phyloP scores from a whole-genome alignment of 2,329 filamentous ascomycete genomes.

The Venturia effusa region DNA sequence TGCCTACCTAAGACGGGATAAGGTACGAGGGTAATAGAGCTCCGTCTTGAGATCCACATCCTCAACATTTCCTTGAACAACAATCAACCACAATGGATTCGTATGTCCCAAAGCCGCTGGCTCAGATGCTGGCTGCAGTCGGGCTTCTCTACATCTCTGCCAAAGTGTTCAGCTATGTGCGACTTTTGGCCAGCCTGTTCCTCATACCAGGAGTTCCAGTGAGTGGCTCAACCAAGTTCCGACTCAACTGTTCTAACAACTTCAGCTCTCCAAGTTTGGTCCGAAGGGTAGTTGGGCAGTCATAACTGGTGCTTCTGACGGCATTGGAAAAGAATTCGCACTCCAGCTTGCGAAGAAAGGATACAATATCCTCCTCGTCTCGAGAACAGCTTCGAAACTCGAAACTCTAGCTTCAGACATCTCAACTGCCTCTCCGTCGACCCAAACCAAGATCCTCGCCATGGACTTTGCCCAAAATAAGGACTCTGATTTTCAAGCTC shows the following conservation, averaged over 20 bases:
- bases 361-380: constrained; percentile 91
- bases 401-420: constrained; percentile 67
- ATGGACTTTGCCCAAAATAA: constrained; percentile 86
- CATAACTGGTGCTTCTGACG: constrained; percentile 90
- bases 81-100: constrained; percentile 8
- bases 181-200: constrained; percentile 37
- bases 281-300: constrained; percentile 89
- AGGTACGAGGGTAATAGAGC: too few relatives aligned
- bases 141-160: constrained; percentile 26
- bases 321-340: constrained; percentile 92
- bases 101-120: not conserved
- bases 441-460: constrained; percentile 57
- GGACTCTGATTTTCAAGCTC: constrained; percentile 65
- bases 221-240: constrained; percentile 16
- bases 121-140: constrained; percentile 21
- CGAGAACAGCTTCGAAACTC: constrained; percentile 89
- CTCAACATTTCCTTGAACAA: not conserved
- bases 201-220: constrained; percentile 37
- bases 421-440: constrained; percentile 49
- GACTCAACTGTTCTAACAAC: constrained; percentile 12
- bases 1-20: too few relatives aligned
- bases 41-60: not conserved
- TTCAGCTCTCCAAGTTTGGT: constrained; percentile 77
- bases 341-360: constrained; percentile 80
- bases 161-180: constrained; percentile 35